These are phyloP conservation scores for Chloranthus sessilifolius DNA, from an alignment of 164 flowering plant genomes.

Conservation along the genomic window DNA sequence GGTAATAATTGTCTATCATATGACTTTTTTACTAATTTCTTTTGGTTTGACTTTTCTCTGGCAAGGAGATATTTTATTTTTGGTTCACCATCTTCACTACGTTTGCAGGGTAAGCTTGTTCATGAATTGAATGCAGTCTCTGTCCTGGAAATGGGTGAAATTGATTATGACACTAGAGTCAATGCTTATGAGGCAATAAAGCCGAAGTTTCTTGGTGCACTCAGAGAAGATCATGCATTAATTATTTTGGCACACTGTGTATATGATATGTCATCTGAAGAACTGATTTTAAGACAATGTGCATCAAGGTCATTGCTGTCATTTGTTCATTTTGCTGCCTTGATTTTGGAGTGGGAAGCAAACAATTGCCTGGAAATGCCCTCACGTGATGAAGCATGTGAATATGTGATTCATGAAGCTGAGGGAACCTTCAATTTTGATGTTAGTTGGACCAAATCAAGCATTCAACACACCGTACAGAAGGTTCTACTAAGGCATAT, in stretches of 20 bases:
- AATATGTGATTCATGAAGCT: constrained; percentile 9
- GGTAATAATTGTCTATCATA: constrained; percentile 34
- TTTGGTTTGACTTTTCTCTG: constrained; percentile 3
- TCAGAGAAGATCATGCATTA: constrained; percentile 47
- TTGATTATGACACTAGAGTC: constrained; percentile 67
- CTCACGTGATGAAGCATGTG: background rate
- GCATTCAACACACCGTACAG: constrained; percentile 36
- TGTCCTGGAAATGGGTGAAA: constrained; percentile 48
- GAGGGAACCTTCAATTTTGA: constrained; percentile 11
- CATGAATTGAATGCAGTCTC: constrained; percentile 68
- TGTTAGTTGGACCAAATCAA: constrained; percentile 45
- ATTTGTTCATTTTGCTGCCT: constrained; percentile 57
- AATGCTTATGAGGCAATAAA: constrained; percentile 61
- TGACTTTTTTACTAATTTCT: background rate
- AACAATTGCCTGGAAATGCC: constrained; percentile 12
- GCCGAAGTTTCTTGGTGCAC: constrained; percentile 32
- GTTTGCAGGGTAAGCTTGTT: constrained; percentile 61
- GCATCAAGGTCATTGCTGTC: constrained; percentile 56
- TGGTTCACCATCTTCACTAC: background rate
- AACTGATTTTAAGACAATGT: constrained; percentile 64
- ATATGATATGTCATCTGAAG: constrained; percentile 74
- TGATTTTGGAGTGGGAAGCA: constrained; percentile 26
- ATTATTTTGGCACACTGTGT: constrained; percentile 71
- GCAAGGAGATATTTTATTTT: background rate
- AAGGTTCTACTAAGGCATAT: constrained; percentile 70